Evolutionary conservation across 305 asterid genomes (phyloP).

Genomic region (Nicotiana rustica): DNA sequence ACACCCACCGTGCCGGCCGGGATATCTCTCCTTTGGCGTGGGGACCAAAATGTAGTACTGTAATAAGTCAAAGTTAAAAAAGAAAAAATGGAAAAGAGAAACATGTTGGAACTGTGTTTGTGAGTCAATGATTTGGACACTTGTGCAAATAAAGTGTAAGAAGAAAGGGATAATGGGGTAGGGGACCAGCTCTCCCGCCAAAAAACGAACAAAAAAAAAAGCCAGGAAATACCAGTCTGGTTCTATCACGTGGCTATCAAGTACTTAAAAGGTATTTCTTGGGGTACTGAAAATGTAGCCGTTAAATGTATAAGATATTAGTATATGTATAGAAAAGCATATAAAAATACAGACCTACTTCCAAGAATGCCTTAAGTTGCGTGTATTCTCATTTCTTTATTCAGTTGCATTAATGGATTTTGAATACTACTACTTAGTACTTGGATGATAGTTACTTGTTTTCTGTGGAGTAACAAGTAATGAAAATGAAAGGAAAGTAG

Average conservation of each 20-base stretch:
- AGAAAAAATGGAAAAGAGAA: background rate
- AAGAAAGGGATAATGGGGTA: background rate
- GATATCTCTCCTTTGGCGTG: conserved; percentile 22
- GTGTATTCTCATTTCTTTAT: background rate
- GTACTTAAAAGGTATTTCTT: conserved; percentile 33
- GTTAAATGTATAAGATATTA: conserved; percentile 33
- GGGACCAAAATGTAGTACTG: conserved; percentile 35
- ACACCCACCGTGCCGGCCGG: conserved; percentile 33
- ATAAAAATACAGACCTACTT: background rate
- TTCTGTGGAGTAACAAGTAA: background rate
- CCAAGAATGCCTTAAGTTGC: conserved; percentile 5
- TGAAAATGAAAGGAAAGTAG: too few species aligned
- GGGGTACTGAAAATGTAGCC: conserved; percentile 40
- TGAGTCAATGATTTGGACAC: conserved; percentile 28
- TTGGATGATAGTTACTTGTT: background rate
- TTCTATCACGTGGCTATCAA: conserved; percentile 33
- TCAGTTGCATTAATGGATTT: conserved; percentile 3
- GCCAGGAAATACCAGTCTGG: conserved; percentile 18
- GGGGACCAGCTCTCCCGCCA: conserved; percentile 35
- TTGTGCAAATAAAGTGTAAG: background rate
- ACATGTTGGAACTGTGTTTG: background rate
- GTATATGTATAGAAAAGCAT: conserved; percentile 49
- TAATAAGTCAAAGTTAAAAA: background rate
- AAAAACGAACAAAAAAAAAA: background rate
- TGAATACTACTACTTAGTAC: background rate